phyloP scores from a whole-genome alignment of 2,329 filamentous ascomycete species.

The Colletotrichum sp. region DNA sequence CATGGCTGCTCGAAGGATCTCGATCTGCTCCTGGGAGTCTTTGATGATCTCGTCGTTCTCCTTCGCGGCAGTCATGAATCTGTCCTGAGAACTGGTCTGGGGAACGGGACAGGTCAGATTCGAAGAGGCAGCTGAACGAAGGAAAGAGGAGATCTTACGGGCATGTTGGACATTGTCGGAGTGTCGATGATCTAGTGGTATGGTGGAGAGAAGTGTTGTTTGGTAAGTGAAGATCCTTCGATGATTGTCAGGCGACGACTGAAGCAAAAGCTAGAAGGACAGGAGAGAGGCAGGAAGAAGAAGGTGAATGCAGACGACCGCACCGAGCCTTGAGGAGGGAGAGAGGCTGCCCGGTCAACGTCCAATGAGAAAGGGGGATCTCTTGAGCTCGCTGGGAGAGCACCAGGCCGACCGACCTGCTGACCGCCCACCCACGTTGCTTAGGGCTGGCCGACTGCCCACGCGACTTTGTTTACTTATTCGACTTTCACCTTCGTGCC shows the following conservation, averaged over 20 bases:
- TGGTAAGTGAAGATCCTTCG: not conserved
- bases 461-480: not conserved
- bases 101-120: not conserved
- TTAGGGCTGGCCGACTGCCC: not conserved
- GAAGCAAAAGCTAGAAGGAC: not conserved
- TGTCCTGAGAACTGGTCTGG: not conserved
- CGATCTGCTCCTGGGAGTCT: fast-evolving
- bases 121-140: not conserved
- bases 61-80: fast-evolving
- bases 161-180: not conserved
- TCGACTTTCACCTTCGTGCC: not conserved
- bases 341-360: not conserved
- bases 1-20: fast-evolving
- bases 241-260: not conserved
- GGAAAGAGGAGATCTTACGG: not conserved
- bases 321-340: not conserved
- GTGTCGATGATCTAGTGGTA: not conserved
- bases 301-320: not conserved
- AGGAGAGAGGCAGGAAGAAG: not conserved
- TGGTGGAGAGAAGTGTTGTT: too few species aligned
- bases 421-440: not conserved
- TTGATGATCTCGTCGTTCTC: not conserved
- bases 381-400: not conserved
- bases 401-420: not conserved
- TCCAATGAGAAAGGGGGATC: not conserved